Evolutionary conservation across 2,329 filamentous ascomycete species (phyloP).

Genomic region (Paramyrothecium roridum): DNA sequence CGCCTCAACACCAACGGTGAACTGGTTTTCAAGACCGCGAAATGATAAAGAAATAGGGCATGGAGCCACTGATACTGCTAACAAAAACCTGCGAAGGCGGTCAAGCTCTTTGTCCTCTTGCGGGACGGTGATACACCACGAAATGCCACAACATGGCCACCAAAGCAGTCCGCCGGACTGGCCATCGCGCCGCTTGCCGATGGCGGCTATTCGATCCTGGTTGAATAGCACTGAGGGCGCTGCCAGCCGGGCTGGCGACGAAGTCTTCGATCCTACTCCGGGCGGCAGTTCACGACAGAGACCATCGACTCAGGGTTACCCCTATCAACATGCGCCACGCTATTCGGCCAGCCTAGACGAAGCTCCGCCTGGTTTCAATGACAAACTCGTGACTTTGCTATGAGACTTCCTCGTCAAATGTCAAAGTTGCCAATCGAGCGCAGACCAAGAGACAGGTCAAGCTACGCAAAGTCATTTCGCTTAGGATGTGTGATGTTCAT

Average conservation of each 20-base stretch:
- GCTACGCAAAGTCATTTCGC: too few species aligned
- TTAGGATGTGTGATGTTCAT: too few species aligned
- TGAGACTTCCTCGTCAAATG: too few species aligned
- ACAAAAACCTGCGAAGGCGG: background rate
- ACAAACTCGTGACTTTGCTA: too few species aligned
- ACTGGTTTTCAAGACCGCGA: constrained; percentile 21
- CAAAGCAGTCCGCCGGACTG: background rate
- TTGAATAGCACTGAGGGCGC: background rate
- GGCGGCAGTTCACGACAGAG: background rate
- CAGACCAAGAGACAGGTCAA: too few species aligned
- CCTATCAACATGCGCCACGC: too few species aligned
- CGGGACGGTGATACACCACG: background rate
- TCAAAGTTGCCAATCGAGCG: too few species aligned
- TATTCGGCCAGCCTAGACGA: too few species aligned
- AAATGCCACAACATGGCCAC: background rate
- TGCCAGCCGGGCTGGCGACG: background rate
- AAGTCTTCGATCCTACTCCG: constrained; percentile 5
- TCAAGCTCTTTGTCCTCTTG: background rate
- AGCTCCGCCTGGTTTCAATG: too few species aligned
- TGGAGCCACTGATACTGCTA: background rate
- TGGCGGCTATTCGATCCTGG: background rate
- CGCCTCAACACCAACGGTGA: constrained; percentile 11
- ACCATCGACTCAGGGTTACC: too few species aligned
- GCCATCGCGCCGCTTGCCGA: background rate
- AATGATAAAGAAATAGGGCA: too few species aligned